phyloP scores from a whole-genome alignment of 2,329 filamentous ascomycete genomes.

The Arthroderma sp. region DNA sequence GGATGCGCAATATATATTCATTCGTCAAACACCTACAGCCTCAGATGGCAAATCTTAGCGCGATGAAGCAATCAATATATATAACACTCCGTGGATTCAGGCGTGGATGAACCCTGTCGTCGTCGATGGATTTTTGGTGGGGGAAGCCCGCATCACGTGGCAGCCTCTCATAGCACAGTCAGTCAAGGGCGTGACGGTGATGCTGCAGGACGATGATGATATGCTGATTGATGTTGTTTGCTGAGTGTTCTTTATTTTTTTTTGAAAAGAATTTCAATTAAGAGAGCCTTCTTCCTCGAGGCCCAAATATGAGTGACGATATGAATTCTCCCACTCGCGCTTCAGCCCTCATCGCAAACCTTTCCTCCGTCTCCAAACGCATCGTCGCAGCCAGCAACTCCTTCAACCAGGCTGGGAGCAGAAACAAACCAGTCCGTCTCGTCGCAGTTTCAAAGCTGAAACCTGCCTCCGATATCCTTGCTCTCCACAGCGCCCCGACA shows the following conservation, averaged over 20 bases:
- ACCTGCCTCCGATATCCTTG: slow-evolving; percentile 77
- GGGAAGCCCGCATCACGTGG: too few species aligned
- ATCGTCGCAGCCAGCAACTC: slow-evolving; percentile 35
- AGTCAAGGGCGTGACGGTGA: too few species aligned
- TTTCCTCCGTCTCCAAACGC: slow-evolving; percentile 47
- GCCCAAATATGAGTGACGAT: neutral
- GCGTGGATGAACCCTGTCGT: too few species aligned
- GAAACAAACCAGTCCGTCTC: slow-evolving; percentile 41
- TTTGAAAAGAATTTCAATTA: neutral
- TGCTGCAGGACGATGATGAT: too few species aligned
- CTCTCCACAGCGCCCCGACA: slow-evolving; percentile 53
- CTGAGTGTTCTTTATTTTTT: neutral
- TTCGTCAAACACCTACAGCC: too few species aligned
- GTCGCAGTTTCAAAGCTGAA: slow-evolving; percentile 96
- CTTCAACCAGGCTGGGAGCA: slow-evolving; percentile 1
- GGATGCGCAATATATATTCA: too few species aligned
- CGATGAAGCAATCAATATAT: too few species aligned
- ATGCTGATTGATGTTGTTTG: neutral
- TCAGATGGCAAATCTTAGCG: too few species aligned
- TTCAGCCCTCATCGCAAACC: slow-evolving; percentile 48
- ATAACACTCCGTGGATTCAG: too few species aligned
- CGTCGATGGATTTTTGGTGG: too few species aligned
- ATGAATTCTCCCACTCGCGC: slow-evolving; percentile 36
- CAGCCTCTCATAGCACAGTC: too few species aligned
- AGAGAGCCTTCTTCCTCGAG: neutral